Evolutionary conservation across 768 basidiomycete species (phyloP).

Genomic region (Trametes maxima): DNA sequence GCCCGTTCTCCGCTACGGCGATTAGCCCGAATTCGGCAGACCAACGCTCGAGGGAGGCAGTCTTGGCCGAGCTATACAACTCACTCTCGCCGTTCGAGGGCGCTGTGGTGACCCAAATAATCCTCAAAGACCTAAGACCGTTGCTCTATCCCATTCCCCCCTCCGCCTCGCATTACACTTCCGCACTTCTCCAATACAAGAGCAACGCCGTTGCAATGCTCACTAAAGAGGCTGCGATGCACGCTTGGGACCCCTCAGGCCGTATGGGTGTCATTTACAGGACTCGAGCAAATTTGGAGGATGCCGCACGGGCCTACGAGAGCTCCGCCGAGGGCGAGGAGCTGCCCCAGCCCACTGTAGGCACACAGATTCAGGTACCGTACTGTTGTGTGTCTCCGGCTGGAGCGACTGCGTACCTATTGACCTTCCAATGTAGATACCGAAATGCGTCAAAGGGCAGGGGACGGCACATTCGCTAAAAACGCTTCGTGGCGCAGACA

Average conservation of each 20-base stretch:
- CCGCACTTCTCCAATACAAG: slow-evolving; percentile 58
- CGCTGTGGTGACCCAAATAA: slow-evolving; percentile 78
- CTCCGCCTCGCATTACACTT: slow-evolving; percentile 44
- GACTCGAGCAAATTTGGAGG: slow-evolving; percentile 58
- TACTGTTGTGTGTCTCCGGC: background rate
- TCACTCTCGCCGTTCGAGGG: slow-evolving; percentile 64
- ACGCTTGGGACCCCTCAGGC: slow-evolving; percentile 65
- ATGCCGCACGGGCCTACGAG: slow-evolving; percentile 42
- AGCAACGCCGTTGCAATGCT: slow-evolving; percentile 57
- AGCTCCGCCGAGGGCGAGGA: slow-evolving; percentile 33
- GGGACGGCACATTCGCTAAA: slow-evolving; percentile 57
- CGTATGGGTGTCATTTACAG: slow-evolving; percentile 56
- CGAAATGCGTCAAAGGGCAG: slow-evolving; percentile 79
- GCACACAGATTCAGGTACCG: slow-evolving; percentile 63
- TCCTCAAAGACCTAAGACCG: slow-evolving; percentile 85
- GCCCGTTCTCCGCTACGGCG: slow-evolving; percentile 56
- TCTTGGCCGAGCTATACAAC: slow-evolving; percentile 62
- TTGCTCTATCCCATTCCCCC: slow-evolving; percentile 68
- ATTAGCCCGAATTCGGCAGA: slow-evolving; percentile 40
- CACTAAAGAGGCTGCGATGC: slow-evolving; percentile 65
- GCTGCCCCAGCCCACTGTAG: slow-evolving; percentile 48
- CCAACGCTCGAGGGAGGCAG: slow-evolving; percentile 36
- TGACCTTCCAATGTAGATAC: slow-evolving; percentile 50
- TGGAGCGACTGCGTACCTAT: slow-evolving; percentile 1
- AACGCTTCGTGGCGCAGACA: slow-evolving; percentile 42